Conservation (phyloP, 2,329 filamentous ascomycete genomes). For the Dryadomyces quercus-mongolicae region DNA sequence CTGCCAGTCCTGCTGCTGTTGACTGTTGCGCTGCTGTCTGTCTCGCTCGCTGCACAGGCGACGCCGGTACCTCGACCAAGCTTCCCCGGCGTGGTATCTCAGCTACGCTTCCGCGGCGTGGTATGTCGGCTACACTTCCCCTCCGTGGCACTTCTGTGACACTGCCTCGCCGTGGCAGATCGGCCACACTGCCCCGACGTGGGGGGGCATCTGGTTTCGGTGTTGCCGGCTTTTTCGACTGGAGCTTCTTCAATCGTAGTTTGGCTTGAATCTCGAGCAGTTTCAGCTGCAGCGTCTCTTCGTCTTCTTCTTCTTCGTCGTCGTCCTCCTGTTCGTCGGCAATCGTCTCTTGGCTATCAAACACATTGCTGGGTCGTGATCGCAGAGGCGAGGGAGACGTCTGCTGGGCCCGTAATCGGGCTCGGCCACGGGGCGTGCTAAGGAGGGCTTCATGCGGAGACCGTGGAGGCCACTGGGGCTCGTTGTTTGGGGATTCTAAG, state of each 20-base stretch:
- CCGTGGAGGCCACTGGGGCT: constrained; percentile 50
- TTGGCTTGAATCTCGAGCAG: constrained; percentile 81
- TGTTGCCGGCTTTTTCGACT: constrained; percentile 40
- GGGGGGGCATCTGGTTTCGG: not conserved
- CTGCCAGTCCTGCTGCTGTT: not conserved
- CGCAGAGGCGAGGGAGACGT: constrained; percentile 57
- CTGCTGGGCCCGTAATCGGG: constrained; percentile 54
- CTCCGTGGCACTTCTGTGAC: constrained; percentile 54
- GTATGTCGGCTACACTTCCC: constrained; percentile 50
- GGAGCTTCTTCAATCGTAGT: constrained; percentile 75
- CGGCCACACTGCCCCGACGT: constrained; percentile 26
- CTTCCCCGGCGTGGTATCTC: not conserved
- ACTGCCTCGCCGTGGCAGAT: constrained; percentile 45
- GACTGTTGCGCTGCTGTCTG: constrained; percentile 17
- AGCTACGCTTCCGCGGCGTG: constrained; percentile 18
- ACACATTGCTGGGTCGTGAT: constrained; percentile 3
- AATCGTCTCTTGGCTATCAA: constrained; percentile 15
- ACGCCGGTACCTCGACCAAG: constrained; percentile 60
- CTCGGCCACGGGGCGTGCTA: constrained; percentile 65
- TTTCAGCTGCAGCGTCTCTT: constrained; percentile 79
- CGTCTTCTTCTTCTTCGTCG: constrained; percentile 62
- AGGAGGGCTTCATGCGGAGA: constrained; percentile 53
- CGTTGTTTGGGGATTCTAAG: constrained; percentile 16
- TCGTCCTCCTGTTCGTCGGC: constrained; percentile 20
- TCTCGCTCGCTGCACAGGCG: constrained; percentile 49